These are phyloP conservation scores for Suhomyces prunicola DNA, from an alignment of 805 yeast genomes.

Conservation along the genomic window DNA sequence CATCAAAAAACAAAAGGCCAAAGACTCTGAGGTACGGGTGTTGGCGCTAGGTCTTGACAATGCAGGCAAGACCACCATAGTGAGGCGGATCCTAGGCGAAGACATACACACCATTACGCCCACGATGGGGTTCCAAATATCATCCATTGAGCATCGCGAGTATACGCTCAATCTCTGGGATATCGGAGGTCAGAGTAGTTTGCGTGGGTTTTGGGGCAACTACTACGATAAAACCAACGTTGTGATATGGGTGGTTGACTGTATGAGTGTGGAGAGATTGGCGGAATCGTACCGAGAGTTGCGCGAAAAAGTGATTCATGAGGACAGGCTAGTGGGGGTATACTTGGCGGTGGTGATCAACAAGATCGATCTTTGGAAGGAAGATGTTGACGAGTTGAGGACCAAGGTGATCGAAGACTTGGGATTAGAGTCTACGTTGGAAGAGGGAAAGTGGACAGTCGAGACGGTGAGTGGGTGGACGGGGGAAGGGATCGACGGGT, in stretches of 20 bases:
- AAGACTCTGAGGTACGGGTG: conserved; percentile 73
- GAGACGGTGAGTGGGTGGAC: conserved; percentile 33
- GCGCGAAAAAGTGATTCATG: conserved; percentile 52
- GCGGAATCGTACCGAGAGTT: conserved; percentile 66
- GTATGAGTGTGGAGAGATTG: conserved; percentile 56
- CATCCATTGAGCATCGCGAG: conserved; percentile 46
- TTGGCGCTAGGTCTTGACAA: conserved; percentile 83
- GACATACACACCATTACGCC: conserved; percentile 66
- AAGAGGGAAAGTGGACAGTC: conserved; percentile 26
- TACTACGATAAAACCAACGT: conserved; percentile 79
- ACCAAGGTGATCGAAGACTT: conserved; percentile 13
- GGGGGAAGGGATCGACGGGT: conserved; percentile 26
- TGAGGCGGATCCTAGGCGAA: conserved; percentile 52
- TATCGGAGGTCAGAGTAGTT: conserved; percentile 63
- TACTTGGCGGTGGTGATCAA: conserved; percentile 68
- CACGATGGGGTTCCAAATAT: conserved; percentile 86
- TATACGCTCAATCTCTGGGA: conserved; percentile 72
- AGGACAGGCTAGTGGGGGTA: conserved; percentile 68
- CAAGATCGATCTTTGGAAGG: conserved; percentile 58
- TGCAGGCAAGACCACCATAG: conserved; percentile 87
- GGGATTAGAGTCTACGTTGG: conserved; percentile 16
- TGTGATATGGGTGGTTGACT: conserved; percentile 84
- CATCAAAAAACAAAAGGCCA: conserved; percentile 75
- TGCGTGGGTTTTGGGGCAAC: conserved; percentile 61
- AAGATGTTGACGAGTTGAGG: conserved; percentile 10